Evolutionary conservation across 2,329 filamentous ascomycete genomes (phyloP).

Genomic region (Aspergillus ochraceoroseus): DNA sequence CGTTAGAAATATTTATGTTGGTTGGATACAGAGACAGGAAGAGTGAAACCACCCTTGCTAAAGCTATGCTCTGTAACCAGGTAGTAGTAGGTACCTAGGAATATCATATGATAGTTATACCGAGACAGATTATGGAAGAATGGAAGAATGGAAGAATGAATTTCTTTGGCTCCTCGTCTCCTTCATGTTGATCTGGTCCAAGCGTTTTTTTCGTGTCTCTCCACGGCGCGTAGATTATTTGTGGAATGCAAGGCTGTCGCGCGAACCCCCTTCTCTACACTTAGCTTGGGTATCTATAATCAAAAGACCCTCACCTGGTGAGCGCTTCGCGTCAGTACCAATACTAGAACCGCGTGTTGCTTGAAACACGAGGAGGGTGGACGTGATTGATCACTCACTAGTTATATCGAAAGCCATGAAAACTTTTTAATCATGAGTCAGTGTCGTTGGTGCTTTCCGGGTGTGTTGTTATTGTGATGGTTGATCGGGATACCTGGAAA

Average conservation of each 20-base stretch:
- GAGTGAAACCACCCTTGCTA: too few species aligned
- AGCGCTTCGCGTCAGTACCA: constrained; percentile 18
- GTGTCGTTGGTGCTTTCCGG: too few species aligned
- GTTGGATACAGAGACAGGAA: too few species aligned
- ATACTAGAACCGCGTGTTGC: constrained; percentile 5
- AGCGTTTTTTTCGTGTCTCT: constrained; percentile 22
- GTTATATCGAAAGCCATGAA: too few species aligned
- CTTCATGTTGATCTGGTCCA: constrained; percentile 14
- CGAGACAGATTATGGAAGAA: too few species aligned
- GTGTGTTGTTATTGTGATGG: not conserved
- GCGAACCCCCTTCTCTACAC: constrained; percentile 8
- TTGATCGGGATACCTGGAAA: constrained; percentile 8
- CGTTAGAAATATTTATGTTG: too few species aligned
- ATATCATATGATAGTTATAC: too few species aligned
- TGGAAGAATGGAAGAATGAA: too few species aligned
- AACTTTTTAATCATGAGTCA: too few species aligned
- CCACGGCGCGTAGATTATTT: constrained; percentile 23
- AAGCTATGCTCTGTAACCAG: too few species aligned
- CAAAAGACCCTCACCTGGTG: constrained; percentile 17
- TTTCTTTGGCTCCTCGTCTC: constrained; percentile 37
- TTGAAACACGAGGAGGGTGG: constrained; percentile 1
- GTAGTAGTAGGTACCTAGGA: too few species aligned
- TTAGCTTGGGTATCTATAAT: constrained; percentile 9
- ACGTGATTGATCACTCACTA: constrained; percentile 6
- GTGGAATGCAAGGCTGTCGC: constrained; percentile 23